A percentile compares a stretch with the other conserved stretches of the same genome.
Evolutionary conservation across 352 stramenopile species (phyloP).

Genomic region (Globisporangium spiculum): DNA sequence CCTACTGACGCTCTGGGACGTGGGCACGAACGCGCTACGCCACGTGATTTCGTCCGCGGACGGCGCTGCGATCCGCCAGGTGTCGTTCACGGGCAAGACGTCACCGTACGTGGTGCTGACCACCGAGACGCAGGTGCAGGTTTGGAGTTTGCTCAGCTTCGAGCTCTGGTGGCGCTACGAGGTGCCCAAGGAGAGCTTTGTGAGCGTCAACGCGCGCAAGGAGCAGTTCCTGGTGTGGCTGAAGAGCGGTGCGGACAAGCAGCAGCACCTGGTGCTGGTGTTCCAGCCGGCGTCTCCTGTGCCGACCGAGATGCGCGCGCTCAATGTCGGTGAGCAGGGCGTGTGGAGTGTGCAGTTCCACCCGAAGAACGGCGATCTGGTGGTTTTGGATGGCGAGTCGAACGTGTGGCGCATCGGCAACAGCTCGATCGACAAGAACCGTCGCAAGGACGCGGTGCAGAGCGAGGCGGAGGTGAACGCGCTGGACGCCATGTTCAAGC

Average conservation of each 20-base stretch:
- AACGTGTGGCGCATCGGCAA: slow-evolving; percentile 64
- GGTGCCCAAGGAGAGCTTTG: slow-evolving; percentile 31
- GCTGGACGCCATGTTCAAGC: slow-evolving; percentile 47
- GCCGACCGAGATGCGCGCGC: slow-evolving; percentile 41
- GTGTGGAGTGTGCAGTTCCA: slow-evolving; percentile 64
- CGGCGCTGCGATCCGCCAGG: slow-evolving; percentile 41
- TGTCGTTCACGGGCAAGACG: slow-evolving; percentile 56
- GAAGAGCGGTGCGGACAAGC: slow-evolving; percentile 9
- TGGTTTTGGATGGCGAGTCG: slow-evolving; percentile 50
- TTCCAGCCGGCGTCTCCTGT: slow-evolving; percentile 52
- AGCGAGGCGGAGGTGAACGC: slow-evolving; percentile 36
- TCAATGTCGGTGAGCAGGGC: slow-evolving; percentile 24
- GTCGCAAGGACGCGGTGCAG: slow-evolving; percentile 29
- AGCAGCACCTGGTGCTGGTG: slow-evolving; percentile 44
- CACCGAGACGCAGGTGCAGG: slow-evolving; percentile 55
- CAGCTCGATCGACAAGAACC: slow-evolving; percentile 31
- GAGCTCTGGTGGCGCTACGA: slow-evolving; percentile 74
- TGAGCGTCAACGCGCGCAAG: slow-evolving; percentile 32
- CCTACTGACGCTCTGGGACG: slow-evolving; percentile 85
- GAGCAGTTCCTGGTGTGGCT: slow-evolving; percentile 60
- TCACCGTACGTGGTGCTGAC: slow-evolving; percentile 66
- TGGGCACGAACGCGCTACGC: slow-evolving; percentile 66
- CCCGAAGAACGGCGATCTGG: slow-evolving; percentile 50
- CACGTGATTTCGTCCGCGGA: slow-evolving; percentile 72
- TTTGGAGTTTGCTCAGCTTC: slow-evolving; percentile 71